Evolutionary conservation across 108 stramenopile genomes (phyloP).

Genomic region (Aureococcus anophagefferens): DNA sequence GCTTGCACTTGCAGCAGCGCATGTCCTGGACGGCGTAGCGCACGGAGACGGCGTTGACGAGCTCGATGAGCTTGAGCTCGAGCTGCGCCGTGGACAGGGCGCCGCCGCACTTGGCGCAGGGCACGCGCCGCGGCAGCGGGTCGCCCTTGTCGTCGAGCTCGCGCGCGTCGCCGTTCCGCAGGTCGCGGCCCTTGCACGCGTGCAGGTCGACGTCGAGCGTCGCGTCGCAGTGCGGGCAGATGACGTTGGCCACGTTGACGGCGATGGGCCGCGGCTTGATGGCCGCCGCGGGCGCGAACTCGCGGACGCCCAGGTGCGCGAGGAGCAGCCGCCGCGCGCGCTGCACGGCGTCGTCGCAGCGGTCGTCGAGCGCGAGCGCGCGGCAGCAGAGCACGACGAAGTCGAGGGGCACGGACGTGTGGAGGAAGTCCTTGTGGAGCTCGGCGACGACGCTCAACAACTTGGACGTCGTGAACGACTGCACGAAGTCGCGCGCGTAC

Average conservation of each 20-base stretch:
- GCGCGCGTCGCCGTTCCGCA: slow-evolving; percentile 44
- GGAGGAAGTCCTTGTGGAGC: slow-evolving; percentile 44
- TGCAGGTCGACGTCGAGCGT: slow-evolving; percentile 84
- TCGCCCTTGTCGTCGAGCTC: slow-evolving; percentile 20
- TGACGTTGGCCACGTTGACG: slow-evolving; percentile 81
- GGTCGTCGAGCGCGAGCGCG: slow-evolving; percentile 73
- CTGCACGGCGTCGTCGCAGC: slow-evolving; percentile 63
- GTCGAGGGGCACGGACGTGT: slow-evolving; percentile 71
- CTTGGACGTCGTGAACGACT: slow-evolving; percentile 50
- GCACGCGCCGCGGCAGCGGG: slow-evolving; percentile 38
- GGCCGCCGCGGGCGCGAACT: slow-evolving; percentile 71
- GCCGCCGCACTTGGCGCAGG: slow-evolving; percentile 72
- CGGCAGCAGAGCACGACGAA: slow-evolving; percentile 80
- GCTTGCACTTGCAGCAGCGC: slow-evolving; percentile 68
- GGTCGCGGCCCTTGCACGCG: slow-evolving; percentile 42
- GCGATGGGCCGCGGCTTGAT: slow-evolving; percentile 76
- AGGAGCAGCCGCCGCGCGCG: slow-evolving; percentile 71
- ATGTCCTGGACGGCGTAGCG: slow-evolving; percentile 89
- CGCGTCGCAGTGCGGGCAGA: slow-evolving; percentile 83
- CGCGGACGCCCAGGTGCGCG: slow-evolving; percentile 81
- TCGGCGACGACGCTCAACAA: slow-evolving; percentile 40
- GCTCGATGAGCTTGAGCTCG: slow-evolving; percentile 68
- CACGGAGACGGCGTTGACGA: slow-evolving; percentile 52
- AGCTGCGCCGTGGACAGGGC: slow-evolving; percentile 64
- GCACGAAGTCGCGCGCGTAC: slow-evolving; percentile 1